These are phyloP conservation scores for Cubamyces sp. DNA, from an alignment of 768 basidiomycete genomes.

Conservation along the genomic window DNA sequence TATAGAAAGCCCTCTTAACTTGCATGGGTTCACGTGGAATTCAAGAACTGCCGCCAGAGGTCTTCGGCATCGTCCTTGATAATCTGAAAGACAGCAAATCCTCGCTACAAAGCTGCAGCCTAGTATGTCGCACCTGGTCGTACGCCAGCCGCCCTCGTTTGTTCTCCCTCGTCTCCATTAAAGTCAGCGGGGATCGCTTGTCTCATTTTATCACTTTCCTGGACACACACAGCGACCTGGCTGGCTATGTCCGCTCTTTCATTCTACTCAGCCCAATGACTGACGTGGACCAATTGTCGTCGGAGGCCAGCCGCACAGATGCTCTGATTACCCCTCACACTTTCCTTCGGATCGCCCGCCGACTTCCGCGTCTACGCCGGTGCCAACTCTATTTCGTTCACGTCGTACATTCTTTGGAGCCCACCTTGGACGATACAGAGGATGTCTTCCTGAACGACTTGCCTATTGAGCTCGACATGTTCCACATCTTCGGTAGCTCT, in stretches of 20 bases:
- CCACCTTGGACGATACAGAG: background rate
- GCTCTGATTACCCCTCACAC: background rate
- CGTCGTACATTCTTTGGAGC: background rate
- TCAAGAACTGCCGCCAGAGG: conserved; percentile 9
- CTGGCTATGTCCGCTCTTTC: conserved; percentile 5
- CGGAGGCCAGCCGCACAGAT: background rate
- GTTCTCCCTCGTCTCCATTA: conserved; percentile 7
- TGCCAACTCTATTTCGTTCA: conserved; percentile 16
- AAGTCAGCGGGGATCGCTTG: conserved; percentile 7
- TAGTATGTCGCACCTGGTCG: conserved; percentile 11
- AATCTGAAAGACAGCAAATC: conserved; percentile 7
- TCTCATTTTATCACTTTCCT: conserved; percentile 1
- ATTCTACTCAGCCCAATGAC: conserved; percentile 12
- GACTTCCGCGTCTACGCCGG: conserved; percentile 7
- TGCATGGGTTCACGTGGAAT: background rate
- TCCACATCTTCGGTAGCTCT: conserved; percentile 13
- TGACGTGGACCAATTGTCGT: background rate
- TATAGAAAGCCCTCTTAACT: background rate
- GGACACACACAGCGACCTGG: conserved; percentile 4
- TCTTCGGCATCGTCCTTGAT: conserved; percentile 12
- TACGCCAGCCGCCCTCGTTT: conserved; percentile 6
- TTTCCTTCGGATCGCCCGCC: conserved; percentile 1
- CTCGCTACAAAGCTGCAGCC: conserved; percentile 8
- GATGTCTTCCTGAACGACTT: background rate
- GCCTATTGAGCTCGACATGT: background rate